Evolutionary conservation across 129 eudicot species (phyloP).

Genomic region (Mikania micrantha): DNA sequence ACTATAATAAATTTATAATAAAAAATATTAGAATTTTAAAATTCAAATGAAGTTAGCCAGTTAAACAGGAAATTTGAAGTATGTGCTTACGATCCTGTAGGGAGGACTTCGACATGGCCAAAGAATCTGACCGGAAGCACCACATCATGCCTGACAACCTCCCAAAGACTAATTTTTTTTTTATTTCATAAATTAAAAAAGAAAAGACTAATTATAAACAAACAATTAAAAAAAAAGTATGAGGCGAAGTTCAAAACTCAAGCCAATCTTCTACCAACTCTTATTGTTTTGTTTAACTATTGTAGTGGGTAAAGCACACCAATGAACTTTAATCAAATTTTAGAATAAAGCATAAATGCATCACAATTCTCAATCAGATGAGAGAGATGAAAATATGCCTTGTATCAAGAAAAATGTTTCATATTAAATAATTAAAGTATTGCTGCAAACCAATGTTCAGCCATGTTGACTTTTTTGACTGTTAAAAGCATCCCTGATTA

Average conservation of each 20-base stretch:
- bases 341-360: too few relatives aligned
- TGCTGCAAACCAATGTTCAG: too few relatives aligned
- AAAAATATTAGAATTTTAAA: background rate
- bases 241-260: conserved; percentile 54
- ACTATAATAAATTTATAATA: conserved; percentile 27
- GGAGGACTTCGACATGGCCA: conserved; percentile 86
- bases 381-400: too few relatives aligned
- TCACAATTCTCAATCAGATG: too few relatives aligned
- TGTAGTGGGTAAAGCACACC: too few relatives aligned
- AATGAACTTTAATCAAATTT: too few relatives aligned
- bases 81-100: conserved; percentile 80
- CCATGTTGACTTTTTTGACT: too few relatives aligned
- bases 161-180: conserved; percentile 99
- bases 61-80: conserved; percentile 6
- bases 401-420: too few relatives aligned
- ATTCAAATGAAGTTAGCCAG: background rate
- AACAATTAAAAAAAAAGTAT: background rate
- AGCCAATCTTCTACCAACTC: conserved; percentile 97
- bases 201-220: background rate
- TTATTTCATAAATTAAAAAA: background rate
- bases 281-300: conserved; percentile 84
- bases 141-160: conserved; percentile 82
- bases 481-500: too few relatives aligned
- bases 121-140: conserved; percentile 90
- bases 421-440: too few relatives aligned